phyloP scores from a whole-genome alignment of 495 filamentous ascomycete species.

The Bryoglossum gracile region DNA sequence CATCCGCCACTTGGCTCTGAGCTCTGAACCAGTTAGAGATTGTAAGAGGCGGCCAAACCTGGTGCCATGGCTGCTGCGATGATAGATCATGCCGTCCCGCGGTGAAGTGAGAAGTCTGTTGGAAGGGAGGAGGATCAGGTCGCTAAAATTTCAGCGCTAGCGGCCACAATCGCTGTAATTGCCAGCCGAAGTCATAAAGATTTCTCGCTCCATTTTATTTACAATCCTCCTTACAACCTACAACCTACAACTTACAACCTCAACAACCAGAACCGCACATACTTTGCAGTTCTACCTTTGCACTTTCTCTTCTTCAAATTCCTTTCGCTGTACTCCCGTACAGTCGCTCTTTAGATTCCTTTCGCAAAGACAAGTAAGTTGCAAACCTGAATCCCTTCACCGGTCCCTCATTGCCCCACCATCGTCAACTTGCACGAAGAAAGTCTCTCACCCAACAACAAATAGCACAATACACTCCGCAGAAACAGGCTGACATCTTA shows the following conservation, averaged over 20 bases:
- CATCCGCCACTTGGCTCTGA: background rate
- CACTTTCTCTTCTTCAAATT: slow-evolving; percentile 2
- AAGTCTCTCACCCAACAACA: background rate
- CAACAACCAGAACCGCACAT: background rate
- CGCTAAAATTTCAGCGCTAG: background rate
- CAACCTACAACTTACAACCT: background rate
- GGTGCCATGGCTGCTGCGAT: no score
- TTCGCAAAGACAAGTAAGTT: slow-evolving; percentile 1
- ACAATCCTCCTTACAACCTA: background rate
- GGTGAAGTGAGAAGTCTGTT: background rate
- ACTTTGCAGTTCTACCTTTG: slow-evolving; percentile 4
- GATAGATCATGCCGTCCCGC: no score
- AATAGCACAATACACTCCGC: background rate
- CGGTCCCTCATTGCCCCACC: slow-evolving; percentile 4
- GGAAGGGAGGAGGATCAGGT: background rate
- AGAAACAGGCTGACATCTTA: slow-evolving; percentile 5
- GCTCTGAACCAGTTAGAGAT: background rate
- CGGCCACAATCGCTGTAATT: no score
- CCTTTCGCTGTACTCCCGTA: background rate
- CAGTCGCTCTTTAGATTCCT: slow-evolving; percentile 9
- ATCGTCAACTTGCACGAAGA: background rate
- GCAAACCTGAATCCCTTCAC: slow-evolving; percentile 5
- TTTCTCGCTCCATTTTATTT: background rate
- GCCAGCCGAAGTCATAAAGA: no score
- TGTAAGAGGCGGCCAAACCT: background rate